phyloP scores from a whole-genome alignment of 805 yeast species.

The Komagataella ulmi region DNA sequence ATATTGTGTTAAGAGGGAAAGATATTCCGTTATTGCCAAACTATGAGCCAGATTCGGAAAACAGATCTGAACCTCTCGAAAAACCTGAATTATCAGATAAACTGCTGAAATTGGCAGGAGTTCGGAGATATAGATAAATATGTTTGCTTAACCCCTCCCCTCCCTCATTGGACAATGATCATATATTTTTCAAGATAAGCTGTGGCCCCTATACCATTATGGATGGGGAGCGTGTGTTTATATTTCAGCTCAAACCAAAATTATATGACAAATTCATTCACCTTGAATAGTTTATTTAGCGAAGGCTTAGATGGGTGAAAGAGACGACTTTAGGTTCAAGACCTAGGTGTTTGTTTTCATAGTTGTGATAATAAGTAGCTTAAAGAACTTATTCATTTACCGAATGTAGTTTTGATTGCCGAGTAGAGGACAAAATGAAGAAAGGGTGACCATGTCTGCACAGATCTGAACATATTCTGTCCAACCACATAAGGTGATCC shows the following conservation, averaged over 20 bases:
- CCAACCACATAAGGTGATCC: not conserved
- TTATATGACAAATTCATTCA: not conserved
- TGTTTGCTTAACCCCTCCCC: not conserved
- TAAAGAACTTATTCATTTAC: not conserved
- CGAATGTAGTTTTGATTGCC: not conserved
- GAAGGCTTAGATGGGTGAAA: conserved; percentile 8
- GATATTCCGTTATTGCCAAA: conserved; percentile 2
- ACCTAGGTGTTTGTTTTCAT: not conserved
- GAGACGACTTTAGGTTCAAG: conserved; percentile 29
- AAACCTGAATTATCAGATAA: conserved; percentile 14
- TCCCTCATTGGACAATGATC: not conserved
- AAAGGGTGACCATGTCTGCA: not conserved
- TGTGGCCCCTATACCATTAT: not conserved
- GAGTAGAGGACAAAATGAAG: not conserved
- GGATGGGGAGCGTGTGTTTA: not conserved
- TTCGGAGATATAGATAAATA: not conserved
- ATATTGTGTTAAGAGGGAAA: conserved; percentile 6
- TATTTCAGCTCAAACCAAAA: too few species aligned
- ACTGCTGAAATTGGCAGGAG: conserved; percentile 16
- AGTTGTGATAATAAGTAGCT: not conserved
- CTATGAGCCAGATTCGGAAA: conserved; percentile 11
- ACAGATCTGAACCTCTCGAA: conserved; percentile 11
- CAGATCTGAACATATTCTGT: not conserved
- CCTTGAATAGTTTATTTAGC: not conserved
- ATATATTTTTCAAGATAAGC: not conserved